Base-by-base conservation (phyloP, 176 grass and related monocot genomes). In the Avena atlantica region DNA sequence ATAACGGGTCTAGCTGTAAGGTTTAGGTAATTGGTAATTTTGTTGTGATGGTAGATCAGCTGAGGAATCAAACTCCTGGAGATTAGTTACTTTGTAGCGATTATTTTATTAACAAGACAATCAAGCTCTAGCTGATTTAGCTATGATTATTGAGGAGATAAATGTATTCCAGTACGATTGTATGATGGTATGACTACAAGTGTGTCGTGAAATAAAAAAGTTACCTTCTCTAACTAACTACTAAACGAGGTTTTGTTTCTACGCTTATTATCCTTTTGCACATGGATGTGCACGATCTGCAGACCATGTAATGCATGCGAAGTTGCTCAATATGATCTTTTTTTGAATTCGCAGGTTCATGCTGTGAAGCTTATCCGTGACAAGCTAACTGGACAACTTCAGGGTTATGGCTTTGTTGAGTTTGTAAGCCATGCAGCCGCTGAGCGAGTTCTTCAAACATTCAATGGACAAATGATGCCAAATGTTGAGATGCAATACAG, bases 361-460 rank as follows among this genome's bases (percentile, higher is more conserved):
- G 55, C 83, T 77, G 93, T 98, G 4, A 98, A 98, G 80, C 81
- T 98, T 79, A 98, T 98, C 73, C 95, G 95, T 44, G 93, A 98
- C 86, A 98, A 98, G 91, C 76, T 76, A 80, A 77, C 83, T 31
- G 91, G 91, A 52, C 95, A 98, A 40, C 85, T 95, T 27, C 93
- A 98, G 63, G 95, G 95, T 23, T 98, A 98, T 83, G 95, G 95
- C 13, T 98, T 98, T 91, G 92, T 98, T 6, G 95, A 98, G 80
- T 95, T 98, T 83, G 70, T 78, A 83, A 90, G 85, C 81, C 91
- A 49, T 78, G 91, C 91, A 69, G 90, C 89, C n/a, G 95, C 95
- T 68, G 95, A 98, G 78, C 80, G 86, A 61, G 85, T 95, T 83
- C 87, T 98, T 74, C 93, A 92, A 76, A 81, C 89, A 24, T 95